Evolutionary conservation across 305 asterid genomes (phyloP).

Genomic region (Ilex paraguariensis): DNA sequence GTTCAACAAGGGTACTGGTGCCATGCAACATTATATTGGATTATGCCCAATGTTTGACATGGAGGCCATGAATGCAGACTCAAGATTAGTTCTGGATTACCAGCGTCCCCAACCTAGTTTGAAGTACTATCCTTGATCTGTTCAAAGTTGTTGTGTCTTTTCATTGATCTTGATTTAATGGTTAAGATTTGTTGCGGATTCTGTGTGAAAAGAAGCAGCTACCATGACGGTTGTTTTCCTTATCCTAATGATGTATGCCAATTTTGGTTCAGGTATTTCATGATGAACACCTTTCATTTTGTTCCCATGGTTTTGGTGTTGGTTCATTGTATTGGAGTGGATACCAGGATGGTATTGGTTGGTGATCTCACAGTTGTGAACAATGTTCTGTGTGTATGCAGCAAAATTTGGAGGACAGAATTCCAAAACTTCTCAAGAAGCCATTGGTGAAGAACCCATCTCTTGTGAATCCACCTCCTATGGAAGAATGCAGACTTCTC

Average conservation of each 20-base stretch:
- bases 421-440: slow-evolving; percentile 92
- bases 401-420: slow-evolving; percentile 95
- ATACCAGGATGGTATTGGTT: background rate
- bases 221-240: slow-evolving; percentile 94
- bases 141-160: background rate
- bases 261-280: slow-evolving; percentile 87
- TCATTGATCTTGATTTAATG: background rate
- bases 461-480: slow-evolving; percentile 80
- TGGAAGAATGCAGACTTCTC: slow-evolving; percentile 97
- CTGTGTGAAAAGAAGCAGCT: slow-evolving; percentile 94
- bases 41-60: slow-evolving; percentile 97
- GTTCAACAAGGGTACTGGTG: slow-evolving; percentile 99
- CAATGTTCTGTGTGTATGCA: slow-evolving; percentile 27
- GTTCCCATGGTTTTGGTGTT: background rate
- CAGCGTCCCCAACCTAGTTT: slow-evolving; percentile 78
- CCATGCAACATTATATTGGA: slow-evolving; percentile 99
- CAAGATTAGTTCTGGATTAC: slow-evolving; percentile 83
- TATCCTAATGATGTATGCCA: slow-evolving; percentile 98
- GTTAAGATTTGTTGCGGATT: slow-evolving; percentile 41
- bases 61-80: slow-evolving; percentile 94
- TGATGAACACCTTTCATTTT: slow-evolving; percentile 11
- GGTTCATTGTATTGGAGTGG: slow-evolving; percentile 8
- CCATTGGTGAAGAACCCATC: slow-evolving; percentile 79
- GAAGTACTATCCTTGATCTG: slow-evolving; percentile 12
- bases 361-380: background rate